These are phyloP conservation scores for Helicostylum pulchrum DNA, from an alignment of 192 early-diverging fungal species.

Conservation along the genomic window DNA sequence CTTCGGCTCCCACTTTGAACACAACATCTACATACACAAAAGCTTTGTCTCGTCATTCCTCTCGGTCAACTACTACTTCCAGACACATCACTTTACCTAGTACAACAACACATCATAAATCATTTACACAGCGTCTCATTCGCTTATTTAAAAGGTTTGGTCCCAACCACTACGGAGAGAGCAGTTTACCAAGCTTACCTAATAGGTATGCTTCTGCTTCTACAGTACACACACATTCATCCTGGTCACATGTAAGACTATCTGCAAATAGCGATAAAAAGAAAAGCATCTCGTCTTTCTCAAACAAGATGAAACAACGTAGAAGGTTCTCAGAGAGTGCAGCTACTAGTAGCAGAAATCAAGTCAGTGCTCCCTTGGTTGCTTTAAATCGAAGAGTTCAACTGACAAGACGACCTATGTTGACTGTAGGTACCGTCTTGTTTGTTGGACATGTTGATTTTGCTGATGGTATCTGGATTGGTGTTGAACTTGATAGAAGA, in stretches of 20 bases:
- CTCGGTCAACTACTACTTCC: neutral
- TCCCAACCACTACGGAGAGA: too few relatives aligned
- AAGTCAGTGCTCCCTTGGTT: conserved; percentile 1
- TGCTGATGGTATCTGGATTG: conserved; percentile 80
- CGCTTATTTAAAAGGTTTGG: conserved; percentile 2
- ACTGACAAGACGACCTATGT: conserved; percentile 10
- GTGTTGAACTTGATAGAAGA: conserved; percentile 72
- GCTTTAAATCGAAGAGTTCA: conserved; percentile 16
- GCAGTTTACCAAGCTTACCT: neutral
- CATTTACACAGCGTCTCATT: neutral
- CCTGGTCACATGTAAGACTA: neutral
- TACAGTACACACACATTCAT: neutral
- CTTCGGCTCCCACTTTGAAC: neutral
- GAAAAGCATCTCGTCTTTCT: neutral
- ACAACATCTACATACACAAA: neutral
- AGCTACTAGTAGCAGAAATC: too few relatives aligned
- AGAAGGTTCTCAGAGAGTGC: conserved; percentile 3
- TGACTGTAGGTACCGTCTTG: conserved; percentile 57
- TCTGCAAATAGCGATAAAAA: neutral
- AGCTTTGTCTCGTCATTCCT: conserved; percentile 5
- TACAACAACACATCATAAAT: neutral
- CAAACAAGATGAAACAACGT: conserved; percentile 3
- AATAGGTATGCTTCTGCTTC: conserved; percentile 6
- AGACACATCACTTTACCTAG: neutral
- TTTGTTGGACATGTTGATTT: conserved; percentile 80